phyloP scores from a whole-genome alignment of 306 rosid genomes.

The Castanea sativa region DNA sequence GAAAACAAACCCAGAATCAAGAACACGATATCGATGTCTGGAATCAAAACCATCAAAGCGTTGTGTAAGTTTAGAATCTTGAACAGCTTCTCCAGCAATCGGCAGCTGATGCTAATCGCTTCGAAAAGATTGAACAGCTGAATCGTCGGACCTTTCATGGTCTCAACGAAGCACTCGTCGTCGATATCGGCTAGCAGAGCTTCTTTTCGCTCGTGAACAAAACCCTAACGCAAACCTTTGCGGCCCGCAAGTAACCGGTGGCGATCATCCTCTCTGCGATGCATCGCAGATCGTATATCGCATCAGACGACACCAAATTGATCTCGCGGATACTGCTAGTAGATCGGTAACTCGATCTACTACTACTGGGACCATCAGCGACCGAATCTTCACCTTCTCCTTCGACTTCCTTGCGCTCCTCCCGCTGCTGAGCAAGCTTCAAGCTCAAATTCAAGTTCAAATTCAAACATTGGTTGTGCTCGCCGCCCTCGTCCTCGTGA shows the following conservation, averaged over 20 bases:
- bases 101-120: slow-evolving; percentile 81
- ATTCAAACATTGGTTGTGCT: too few species aligned
- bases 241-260: slow-evolving; percentile 70
- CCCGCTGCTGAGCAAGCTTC: too few species aligned
- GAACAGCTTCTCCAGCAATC: slow-evolving; percentile 91
- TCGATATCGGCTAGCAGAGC: slow-evolving; percentile 78
- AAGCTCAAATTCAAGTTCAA: too few species aligned
- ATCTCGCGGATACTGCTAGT: slow-evolving; percentile 85
- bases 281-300: slow-evolving; percentile 67
- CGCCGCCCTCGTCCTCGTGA: not conserved
- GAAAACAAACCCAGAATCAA: too few species aligned
- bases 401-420: not conserved
- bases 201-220: slow-evolving; percentile 84
- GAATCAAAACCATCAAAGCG: slow-evolving; percentile 77
- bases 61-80: slow-evolving; percentile 91
- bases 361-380: slow-evolving; percentile 12
- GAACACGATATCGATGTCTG: slow-evolving; percentile 78
- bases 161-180: slow-evolving; percentile 92
- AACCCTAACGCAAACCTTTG: slow-evolving; percentile 70
- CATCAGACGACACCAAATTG: slow-evolving; percentile 86
- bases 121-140: slow-evolving; percentile 93
- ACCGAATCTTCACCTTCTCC: not conserved
- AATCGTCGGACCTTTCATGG: slow-evolving; percentile 86
- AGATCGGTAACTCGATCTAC: slow-evolving; percentile 52
- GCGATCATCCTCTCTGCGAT: slow-evolving; percentile 88